Evolutionary conservation across 2,329 filamentous ascomycete species (phyloP), one percentile per base, ranked within the genome.

Genomic region (Hypoxylon sp.): DNA sequence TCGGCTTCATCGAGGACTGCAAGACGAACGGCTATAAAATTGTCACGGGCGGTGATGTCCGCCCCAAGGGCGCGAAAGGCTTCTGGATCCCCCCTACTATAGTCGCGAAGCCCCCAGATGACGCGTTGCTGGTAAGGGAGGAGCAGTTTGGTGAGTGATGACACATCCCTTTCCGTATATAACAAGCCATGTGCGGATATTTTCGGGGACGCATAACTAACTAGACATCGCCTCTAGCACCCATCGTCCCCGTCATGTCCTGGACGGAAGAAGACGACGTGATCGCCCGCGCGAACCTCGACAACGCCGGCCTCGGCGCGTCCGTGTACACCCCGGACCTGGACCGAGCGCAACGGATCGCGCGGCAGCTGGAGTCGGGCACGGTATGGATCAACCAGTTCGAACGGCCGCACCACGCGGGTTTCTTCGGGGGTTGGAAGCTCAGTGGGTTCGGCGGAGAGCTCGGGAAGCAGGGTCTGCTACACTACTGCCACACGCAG

Each of bases 221-320:
- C 37, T 5, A 10, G 34, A 34, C 15, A 34, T 10, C 20, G 3
- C 19, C 8, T 19, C 37, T 30, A 82, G 82, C 84, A 0, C 89
- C 89, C 0, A 86, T 91, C 30, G 80, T 91, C 1, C 88, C 89
- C 0, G 76, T 90, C 6, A 71, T 90, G 57, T 83, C 81, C 19
- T 91, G 87, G 87, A 78, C 78, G 0, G 80, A 84, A 26, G 88
- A 91, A 63, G 82, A 82, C 4, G 87, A 89, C 17, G 85, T 88
- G 0, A 76, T 90, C 28, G 72, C 73, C 1, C 80, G 85, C 3
- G 86, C 93, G 56, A 97, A 97, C 78, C 97, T 94, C 84, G 98
- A 99, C 84, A 95, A 93, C 75, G 82, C 85, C 8, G 86, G 96
- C 70, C 93, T 91, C 70, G 93, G 97, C 71, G 91, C 89, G 56